Base-by-base conservation (phyloP, 768 basidiomycete genomes). In the Tulasnella sp. region DNA sequence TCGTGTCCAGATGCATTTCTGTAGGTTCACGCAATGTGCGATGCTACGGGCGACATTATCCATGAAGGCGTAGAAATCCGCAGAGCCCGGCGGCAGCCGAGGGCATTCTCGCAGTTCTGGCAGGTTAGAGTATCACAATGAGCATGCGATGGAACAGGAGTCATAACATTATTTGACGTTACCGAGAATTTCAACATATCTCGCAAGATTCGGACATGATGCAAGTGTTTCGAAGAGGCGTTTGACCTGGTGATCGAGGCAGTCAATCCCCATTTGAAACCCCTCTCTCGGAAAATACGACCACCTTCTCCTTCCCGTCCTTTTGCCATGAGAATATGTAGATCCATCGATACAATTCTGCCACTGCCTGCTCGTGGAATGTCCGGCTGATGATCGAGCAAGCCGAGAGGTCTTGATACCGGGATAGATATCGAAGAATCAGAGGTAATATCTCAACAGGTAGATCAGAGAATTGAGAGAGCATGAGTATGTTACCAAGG, bases 81-180 rank as follows among this genome's bases (percentile, higher is more conserved):
- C 64, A 7, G 65, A 62, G 1, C 68, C 65, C 2, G 64, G 61
- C 2, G 76, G 60, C 9, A 71, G 75, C 64, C 82, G 84, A 0
- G 87, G 85, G 64, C 87, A 89, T 62, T 83, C 82, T 62, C 84
- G 78, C 44, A 89, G 80, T 61, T 83, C 87, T 88, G 65, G 12
- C 27, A n/a, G 29, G 3, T 17, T 21, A 3, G 31, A 43, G 30
- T 29, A 53, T 27, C 22, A 2, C 15, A 19, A 56, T 41, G 29
- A 19, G 54, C 42, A 9, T n/a, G 27, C 22, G 11, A 10, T 21
- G 5, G 9, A 15, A 25, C 15, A n/a, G 22, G 29, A 2, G 2
- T 25, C n/a, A 25, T 17, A 59, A 48, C 3, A 19, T 3, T 10
- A 46, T 11, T n/a, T 57, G 24, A 19, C 66, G 78, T 62, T 45